Conservation (phyloP, 1,139 yeast species). For the Diutina pseudorugosa region DNA sequence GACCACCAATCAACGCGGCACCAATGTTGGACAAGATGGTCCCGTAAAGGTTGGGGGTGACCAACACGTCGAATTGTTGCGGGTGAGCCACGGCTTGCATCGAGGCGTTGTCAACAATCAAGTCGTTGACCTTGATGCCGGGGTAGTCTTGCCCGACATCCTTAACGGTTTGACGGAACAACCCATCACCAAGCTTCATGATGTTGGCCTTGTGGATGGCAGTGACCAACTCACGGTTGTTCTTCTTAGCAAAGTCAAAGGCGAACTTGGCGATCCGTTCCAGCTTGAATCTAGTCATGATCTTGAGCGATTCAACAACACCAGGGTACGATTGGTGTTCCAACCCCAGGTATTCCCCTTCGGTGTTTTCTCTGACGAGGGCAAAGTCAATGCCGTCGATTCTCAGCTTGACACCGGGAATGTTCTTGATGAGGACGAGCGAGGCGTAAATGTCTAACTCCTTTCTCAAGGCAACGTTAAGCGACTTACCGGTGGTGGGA, state of each 20-base stretch:
- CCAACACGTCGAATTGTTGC: constrained; percentile 95
- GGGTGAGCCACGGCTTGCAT: constrained; percentile 99
- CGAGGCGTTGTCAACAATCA: constrained; percentile 97
- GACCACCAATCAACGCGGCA: constrained; percentile 97
- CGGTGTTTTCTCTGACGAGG: constrained; percentile 90
- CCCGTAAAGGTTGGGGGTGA: constrained; percentile 97
- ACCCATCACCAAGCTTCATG: constrained; percentile 97
- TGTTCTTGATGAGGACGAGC: constrained; percentile 81
- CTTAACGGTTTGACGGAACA: constrained; percentile 89
- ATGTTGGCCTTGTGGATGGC: constrained; percentile 99
- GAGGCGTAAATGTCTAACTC: constrained; percentile 94
- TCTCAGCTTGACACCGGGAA: constrained; percentile 90
- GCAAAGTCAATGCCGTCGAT: constrained; percentile 84
- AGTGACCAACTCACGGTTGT: constrained; percentile 85
- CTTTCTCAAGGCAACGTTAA: constrained; percentile 94
- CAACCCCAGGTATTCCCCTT: constrained; percentile 97
- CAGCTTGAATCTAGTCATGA: constrained; percentile 87
- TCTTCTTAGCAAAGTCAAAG: constrained; percentile 86
- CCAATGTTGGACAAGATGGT: constrained; percentile 95
- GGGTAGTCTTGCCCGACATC: constrained; percentile 88
- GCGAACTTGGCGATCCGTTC: constrained; percentile 98
- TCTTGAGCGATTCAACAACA: constrained; percentile 92
- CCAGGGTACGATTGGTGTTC: constrained; percentile 98
- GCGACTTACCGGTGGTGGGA: constrained; percentile 55
- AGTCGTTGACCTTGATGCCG: constrained; percentile 71